phyloP scores from a whole-genome alignment of 208 protist genomes.

The Leishmania martiniquensis region DNA sequence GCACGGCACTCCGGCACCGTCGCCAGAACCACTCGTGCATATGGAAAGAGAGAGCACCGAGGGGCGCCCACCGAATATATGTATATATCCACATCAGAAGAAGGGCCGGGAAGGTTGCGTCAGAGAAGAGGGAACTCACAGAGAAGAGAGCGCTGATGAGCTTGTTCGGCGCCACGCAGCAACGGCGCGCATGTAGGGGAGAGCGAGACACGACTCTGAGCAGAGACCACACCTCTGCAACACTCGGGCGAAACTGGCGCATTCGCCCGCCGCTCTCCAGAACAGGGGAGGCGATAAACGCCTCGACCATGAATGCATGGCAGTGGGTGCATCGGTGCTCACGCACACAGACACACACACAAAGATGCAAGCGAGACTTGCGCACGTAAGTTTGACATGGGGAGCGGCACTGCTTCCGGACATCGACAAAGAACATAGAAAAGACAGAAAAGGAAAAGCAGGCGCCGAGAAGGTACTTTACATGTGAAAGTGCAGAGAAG shows the following conservation, averaged over 20 bases:
- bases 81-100: not conserved
- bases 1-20: not conserved
- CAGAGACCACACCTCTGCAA: not conserved
- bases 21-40: not conserved
- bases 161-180: not conserved
- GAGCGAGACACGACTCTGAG: not conserved
- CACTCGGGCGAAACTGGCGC: not conserved
- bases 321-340: not conserved
- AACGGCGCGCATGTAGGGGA: not conserved
- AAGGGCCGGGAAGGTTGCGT: not conserved
- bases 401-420: not conserved
- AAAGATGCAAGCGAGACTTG: not conserved
- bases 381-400: no score
- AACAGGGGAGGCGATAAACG: not conserved
- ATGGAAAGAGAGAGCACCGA: not conserved
- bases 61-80: not conserved
- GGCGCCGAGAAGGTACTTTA: constrained; percentile 3
- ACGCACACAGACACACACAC: no score
- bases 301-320: not conserved
- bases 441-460: constrained; percentile 22
- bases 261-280: not conserved
- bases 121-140: not conserved
- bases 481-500: constrained; percentile 2
- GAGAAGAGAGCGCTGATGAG: not conserved
- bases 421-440: constrained; percentile 7